Conservation (phyloP, 768 basidiomycete genomes). For the Saitozyma podzolica region DNA sequence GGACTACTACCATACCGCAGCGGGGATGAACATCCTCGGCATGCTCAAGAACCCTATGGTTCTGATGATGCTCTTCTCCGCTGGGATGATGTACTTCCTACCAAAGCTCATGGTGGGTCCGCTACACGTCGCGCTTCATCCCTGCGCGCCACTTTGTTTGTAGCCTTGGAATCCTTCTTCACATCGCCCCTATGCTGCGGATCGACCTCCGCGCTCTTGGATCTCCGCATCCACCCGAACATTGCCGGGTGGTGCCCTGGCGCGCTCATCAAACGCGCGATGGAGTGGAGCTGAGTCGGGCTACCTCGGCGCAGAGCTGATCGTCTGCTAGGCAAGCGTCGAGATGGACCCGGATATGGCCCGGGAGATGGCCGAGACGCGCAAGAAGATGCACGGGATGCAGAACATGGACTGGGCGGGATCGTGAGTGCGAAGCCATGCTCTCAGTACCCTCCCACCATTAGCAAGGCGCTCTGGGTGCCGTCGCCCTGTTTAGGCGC, state of each 20-base stretch:
- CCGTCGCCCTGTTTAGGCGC: neutral
- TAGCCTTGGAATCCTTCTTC: too few species aligned
- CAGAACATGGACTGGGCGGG: conserved; percentile 44
- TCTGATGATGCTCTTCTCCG: conserved; percentile 50
- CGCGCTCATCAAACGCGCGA: neutral
- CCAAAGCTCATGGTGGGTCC: conserved; percentile 48
- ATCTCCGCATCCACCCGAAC: neutral
- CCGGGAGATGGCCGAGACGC: conserved; percentile 42
- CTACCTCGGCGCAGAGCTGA: neutral
- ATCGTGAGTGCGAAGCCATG: conserved; percentile 29
- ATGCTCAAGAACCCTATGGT: conserved; percentile 52
- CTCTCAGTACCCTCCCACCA: neutral
- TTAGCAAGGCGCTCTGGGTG: too few species aligned
- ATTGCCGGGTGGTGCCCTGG: neutral
- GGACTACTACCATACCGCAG: conserved; percentile 33
- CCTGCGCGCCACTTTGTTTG: neutral
- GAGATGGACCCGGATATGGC: conserved; percentile 50
- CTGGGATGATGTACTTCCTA: conserved; percentile 41
- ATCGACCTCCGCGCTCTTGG: neutral
- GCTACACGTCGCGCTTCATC: neutral
- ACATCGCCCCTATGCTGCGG: neutral
- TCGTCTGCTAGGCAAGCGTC: conserved; percentile 27
- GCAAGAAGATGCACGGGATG: conserved; percentile 35
- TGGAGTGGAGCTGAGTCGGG: neutral
- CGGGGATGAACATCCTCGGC: conserved; percentile 36